phyloP scores from a whole-genome alignment of 768 basidiomycete genomes.

The Psilocybe cubensis region DNA sequence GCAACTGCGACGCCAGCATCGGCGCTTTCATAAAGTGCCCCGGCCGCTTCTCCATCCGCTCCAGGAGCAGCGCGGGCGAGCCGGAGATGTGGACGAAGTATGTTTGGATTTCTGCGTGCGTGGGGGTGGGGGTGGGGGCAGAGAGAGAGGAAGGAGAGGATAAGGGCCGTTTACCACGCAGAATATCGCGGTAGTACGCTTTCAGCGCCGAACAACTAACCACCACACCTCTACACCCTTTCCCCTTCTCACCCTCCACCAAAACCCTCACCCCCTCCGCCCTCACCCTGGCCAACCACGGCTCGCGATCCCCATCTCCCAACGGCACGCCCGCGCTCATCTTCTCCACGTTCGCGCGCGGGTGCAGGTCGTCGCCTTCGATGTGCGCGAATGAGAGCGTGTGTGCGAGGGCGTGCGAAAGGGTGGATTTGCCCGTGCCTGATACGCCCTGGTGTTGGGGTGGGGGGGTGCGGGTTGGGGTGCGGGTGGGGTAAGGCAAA shows the following conservation, averaged over 20 bases:
- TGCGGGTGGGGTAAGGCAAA: no score
- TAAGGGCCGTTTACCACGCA: constrained; percentile 57
- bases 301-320: constrained; percentile 79
- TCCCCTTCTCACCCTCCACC: constrained; percentile 11
- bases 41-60: constrained; percentile 63
- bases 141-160: background rate
- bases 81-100: constrained; percentile 85
- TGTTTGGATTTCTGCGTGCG: constrained; percentile 49
- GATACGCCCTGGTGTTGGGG: constrained; percentile 70
- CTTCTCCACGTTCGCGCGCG: constrained; percentile 80
- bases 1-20: constrained; percentile 83
- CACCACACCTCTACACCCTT: constrained; percentile 56
- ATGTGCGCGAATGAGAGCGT: constrained; percentile 74
- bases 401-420: constrained; percentile 65
- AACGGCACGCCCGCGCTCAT: constrained; percentile 81
- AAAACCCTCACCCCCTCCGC: constrained; percentile 50
- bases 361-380: constrained; percentile 91
- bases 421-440: constrained; percentile 73
- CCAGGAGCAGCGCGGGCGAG: constrained; percentile 51
- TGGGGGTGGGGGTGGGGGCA: constrained; percentile 11
- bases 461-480: background rate
- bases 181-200: constrained; percentile 76
- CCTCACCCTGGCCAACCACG: constrained; percentile 83
- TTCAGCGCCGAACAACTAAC: constrained; percentile 89
- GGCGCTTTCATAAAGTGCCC: constrained; percentile 85